Evolutionary conservation across 176 grass and related monocot species (phyloP).

Genomic region (Luzula sylvatica): DNA sequence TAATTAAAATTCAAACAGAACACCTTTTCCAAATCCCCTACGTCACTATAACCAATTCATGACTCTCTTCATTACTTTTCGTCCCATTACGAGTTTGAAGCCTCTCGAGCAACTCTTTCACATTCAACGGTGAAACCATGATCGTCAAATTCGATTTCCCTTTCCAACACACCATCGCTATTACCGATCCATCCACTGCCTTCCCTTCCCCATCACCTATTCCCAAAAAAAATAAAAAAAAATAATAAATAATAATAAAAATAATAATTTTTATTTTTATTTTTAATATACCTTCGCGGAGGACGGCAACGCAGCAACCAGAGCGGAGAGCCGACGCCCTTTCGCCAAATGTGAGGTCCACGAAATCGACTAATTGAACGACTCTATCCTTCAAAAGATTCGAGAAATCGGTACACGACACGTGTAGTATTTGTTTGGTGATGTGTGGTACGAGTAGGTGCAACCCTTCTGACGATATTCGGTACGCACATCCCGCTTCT

Average conservation of each 20-base stretch:
- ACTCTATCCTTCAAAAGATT: slow-evolving; percentile 74
- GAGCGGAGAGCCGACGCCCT: slow-evolving; percentile 48
- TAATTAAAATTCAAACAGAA: too few species aligned
- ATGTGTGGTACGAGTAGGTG: slow-evolving; percentile 72
- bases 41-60: too few species aligned
- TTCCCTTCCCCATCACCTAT: slow-evolving; percentile 14
- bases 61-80: slow-evolving; percentile 5
- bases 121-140: slow-evolving; percentile 77
- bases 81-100: slow-evolving; percentile 42
- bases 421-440: slow-evolving; percentile 68
- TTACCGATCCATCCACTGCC: slow-evolving; percentile 43
- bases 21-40: too few species aligned
- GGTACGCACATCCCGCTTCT: slow-evolving; percentile 59
- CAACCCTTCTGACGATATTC: slow-evolving; percentile 85
- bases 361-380: slow-evolving; percentile 85
- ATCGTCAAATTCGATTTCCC: slow-evolving; percentile 84
- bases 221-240: not conserved
- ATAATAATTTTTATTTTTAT: not conserved
- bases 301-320: slow-evolving; percentile 31
- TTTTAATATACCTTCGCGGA: not conserved
- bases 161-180: slow-evolving; percentile 88
- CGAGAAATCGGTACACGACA: slow-evolving; percentile 58
- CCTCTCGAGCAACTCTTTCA: slow-evolving; percentile 76
- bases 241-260: not conserved
- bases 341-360: slow-evolving; percentile 52